Evolutionary conservation across 169 alveolate genomes (phyloP).

Genomic region (Besnoitia besnoiti): DNA sequence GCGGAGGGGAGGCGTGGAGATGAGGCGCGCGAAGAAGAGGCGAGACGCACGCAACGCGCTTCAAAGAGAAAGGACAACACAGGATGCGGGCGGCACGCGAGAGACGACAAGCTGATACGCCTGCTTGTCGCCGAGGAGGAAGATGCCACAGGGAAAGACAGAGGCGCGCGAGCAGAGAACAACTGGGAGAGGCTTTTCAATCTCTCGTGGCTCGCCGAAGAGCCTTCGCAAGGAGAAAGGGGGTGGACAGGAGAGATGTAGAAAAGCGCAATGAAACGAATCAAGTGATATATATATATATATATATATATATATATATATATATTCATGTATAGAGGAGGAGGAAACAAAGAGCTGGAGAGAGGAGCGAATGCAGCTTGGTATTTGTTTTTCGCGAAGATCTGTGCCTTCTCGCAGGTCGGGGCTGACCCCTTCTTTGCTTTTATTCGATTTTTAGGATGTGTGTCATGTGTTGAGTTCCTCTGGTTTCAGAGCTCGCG

Average conservation of each 20-base stretch:
- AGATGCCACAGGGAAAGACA: background rate
- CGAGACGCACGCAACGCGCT: background rate
- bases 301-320: background rate
- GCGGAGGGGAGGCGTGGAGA: background rate
- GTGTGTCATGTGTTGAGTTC: too few relatives aligned
- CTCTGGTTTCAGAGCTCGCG: too few relatives aligned
- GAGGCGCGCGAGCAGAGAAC: background rate
- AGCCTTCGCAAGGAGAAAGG: background rate
- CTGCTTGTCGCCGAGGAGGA: background rate
- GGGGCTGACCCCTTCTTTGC: too few relatives aligned
- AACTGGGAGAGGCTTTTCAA: background rate
- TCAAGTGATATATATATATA: background rate
- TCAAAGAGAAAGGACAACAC: background rate
- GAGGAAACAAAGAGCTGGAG: too few relatives aligned
- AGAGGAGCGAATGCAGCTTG: too few relatives aligned
- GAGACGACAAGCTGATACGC: background rate
- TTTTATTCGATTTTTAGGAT: too few relatives aligned
- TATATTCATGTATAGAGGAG: too few relatives aligned
- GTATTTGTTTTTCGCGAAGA: too few relatives aligned
- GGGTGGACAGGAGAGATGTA: background rate
- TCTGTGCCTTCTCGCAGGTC: too few relatives aligned
- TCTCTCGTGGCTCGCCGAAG: background rate
- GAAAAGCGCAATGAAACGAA: too few relatives aligned
- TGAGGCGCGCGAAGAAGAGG: background rate
- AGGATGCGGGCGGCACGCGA: background rate